phyloP scores from a whole-genome alignment of 768 basidiomycete species.

The Trametopsis cervina region DNA sequence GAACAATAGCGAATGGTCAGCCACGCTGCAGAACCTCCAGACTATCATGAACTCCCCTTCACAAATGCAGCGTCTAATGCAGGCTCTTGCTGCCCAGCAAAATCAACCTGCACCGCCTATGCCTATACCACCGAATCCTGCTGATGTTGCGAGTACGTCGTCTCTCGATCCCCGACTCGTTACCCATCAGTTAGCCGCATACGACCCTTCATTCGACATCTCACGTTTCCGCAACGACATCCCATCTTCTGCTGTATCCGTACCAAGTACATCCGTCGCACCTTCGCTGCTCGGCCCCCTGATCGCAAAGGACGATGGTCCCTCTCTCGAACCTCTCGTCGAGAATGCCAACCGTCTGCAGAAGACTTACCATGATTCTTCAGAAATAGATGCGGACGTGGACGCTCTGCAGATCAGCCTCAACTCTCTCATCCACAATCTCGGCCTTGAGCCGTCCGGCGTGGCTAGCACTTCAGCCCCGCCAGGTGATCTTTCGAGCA shows the following conservation, averaged over 20 bases:
- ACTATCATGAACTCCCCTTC: conserved; percentile 42
- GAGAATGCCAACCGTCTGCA: conserved; percentile 39
- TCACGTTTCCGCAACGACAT: conserved; percentile 14
- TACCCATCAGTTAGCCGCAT: conserved; percentile 9
- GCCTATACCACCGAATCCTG: neutral
- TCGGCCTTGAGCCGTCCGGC: conserved; percentile 51
- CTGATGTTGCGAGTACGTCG: neutral
- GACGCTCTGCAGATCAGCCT: conserved; percentile 63
- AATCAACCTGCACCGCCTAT: conserved; percentile 11
- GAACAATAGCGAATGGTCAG: conserved; percentile 5
- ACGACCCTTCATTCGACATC: conserved; percentile 12
- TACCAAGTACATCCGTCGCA: conserved; percentile 11
- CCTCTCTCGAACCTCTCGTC: conserved; percentile 25
- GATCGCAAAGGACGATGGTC: conserved; percentile 19
- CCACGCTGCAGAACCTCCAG: conserved; percentile 37
- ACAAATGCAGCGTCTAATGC: conserved; percentile 50
- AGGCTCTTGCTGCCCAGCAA: conserved; percentile 19
- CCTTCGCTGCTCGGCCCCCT: conserved; percentile 20
- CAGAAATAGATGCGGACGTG: conserved; percentile 68
- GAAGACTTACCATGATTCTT: conserved; percentile 49
- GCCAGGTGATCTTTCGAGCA: neutral
- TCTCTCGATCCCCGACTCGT: conserved; percentile 2
- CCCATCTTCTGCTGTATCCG: conserved; percentile 14
- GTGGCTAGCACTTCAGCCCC: conserved; percentile 19
- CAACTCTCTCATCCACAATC: conserved; percentile 61